These are phyloP conservation scores for Hyaloscypha hepaticicola DNA, from an alignment of 495 filamentous ascomycete species.

Conservation along the genomic window DNA sequence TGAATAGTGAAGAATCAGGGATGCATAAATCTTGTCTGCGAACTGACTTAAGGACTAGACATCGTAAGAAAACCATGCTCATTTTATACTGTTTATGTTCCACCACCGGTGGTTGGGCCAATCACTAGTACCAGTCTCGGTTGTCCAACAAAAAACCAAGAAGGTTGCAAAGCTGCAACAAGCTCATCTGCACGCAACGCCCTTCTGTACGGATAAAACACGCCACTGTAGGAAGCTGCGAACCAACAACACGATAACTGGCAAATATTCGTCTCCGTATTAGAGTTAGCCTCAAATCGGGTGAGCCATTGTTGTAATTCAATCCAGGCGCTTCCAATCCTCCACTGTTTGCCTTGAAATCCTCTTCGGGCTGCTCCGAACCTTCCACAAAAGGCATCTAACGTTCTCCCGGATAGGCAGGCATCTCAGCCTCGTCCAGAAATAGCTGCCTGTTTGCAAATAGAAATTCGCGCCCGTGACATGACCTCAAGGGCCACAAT, in stretches of 20 bases:
- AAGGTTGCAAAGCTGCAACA: not conserved
- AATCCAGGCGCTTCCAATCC: no score
- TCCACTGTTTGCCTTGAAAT: no score
- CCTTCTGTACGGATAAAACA: conserved; percentile 1
- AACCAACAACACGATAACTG: not conserved
- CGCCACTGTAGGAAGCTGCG: conserved; percentile 1
- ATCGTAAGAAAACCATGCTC: conserved; percentile 1
- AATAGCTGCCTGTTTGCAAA: no score
- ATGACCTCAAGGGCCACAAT: no score
- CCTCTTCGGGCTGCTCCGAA: no score
- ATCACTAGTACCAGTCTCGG: no score
- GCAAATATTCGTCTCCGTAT: not conserved
- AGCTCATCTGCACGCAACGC: not conserved
- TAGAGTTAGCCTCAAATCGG: no score
- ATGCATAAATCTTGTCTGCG: conserved; percentile 2
- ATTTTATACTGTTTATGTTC: conserved; percentile 4
- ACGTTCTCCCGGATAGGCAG: no score
- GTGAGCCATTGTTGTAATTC: no score
- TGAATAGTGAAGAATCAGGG: conserved; percentile 2
- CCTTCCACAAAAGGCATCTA: no score
- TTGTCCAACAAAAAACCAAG: conserved; percentile 2
- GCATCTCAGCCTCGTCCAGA: no score
- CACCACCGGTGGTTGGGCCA: not conserved
- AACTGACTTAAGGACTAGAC: conserved; percentile 1
- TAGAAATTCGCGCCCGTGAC: no score